These are phyloP conservation scores for Alnus rubra DNA, from an alignment of 306 rosid species.

Conservation along the genomic window DNA sequence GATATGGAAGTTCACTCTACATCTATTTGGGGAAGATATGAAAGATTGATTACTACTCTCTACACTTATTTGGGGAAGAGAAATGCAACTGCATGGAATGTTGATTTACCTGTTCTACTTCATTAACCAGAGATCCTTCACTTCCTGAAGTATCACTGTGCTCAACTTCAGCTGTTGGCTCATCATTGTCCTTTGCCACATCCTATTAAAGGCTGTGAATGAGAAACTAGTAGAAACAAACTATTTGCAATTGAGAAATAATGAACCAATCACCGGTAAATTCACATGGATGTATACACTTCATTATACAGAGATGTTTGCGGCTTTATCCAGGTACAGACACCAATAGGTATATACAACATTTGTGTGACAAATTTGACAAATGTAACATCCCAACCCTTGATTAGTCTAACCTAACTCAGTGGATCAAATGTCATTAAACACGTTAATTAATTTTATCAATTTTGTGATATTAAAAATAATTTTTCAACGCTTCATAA, in stretches of 20 bases:
- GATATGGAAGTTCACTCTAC: slow-evolving; percentile 22
- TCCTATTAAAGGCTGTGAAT: slow-evolving; percentile 50
- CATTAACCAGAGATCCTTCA: slow-evolving; percentile 37
- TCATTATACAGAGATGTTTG: neutral
- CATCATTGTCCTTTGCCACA: slow-evolving; percentile 31
- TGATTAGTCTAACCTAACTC: no score
- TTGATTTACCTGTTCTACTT: slow-evolving; percentile 56
- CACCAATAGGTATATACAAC: neutral
- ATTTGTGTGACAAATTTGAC: neutral
- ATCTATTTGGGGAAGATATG: slow-evolving; percentile 14
- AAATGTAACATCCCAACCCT: neutral
- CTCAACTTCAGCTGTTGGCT: slow-evolving; percentile 44
- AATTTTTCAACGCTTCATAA: no score
- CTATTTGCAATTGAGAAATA: slow-evolving; percentile 2
- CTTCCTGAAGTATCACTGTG: slow-evolving; percentile 32
- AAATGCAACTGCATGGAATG: slow-evolving; percentile 13
- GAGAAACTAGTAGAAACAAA: slow-evolving; percentile 37
- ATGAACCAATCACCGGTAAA: neutral
- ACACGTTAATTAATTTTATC: no score
- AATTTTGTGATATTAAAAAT: no score
- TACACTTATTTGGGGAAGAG: slow-evolving; percentile 9
- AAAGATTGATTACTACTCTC: slow-evolving; percentile 20
- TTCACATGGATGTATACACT: neutral
- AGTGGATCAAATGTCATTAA: no score
- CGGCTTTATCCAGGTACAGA: slow-evolving; percentile 16